phyloP scores from a whole-genome alignment of 306 rosid genomes.

The Sophora flavescens region DNA sequence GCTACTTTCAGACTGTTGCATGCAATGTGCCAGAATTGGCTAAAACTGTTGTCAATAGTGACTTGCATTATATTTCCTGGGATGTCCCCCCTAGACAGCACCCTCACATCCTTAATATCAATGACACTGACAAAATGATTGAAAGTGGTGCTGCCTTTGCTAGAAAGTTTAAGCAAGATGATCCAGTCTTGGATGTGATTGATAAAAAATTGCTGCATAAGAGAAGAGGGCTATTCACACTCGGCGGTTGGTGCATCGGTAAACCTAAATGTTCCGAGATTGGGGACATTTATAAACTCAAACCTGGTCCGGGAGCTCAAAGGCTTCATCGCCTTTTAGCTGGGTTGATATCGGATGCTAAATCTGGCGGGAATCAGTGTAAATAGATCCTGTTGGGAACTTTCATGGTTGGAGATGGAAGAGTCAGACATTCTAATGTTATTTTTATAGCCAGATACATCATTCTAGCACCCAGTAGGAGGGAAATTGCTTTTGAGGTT shows the following conservation, averaged over 20 bases:
- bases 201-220: slow-evolving; percentile 63
- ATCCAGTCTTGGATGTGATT: slow-evolving; percentile 68
- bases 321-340: slow-evolving; percentile 67
- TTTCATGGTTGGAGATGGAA: slow-evolving; percentile 43
- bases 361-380: slow-evolving; percentile 71
- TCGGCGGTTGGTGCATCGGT: slow-evolving; percentile 95
- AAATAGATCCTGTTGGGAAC: slow-evolving; percentile 56
- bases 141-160: slow-evolving; percentile 86
- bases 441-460: slow-evolving; percentile 22
- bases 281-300: slow-evolving; percentile 70
- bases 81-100: slow-evolving; percentile 88
- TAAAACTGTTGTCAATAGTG: slow-evolving; percentile 76
- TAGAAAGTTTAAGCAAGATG: slow-evolving; percentile 70
- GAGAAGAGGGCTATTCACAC: slow-evolving; percentile 62
- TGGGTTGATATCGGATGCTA: slow-evolving; percentile 50
- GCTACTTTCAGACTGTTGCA: slow-evolving; percentile 91
- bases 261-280: slow-evolving; percentile 75
- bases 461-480: slow-evolving; percentile 30
- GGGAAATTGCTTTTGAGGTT: slow-evolving; percentile 25
- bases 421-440: slow-evolving; percentile 31
- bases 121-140: slow-evolving; percentile 76
- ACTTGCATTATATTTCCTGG: slow-evolving; percentile 91
- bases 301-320: slow-evolving; percentile 75
- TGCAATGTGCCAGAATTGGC: slow-evolving; percentile 83
- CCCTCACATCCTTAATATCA: slow-evolving; percentile 78